Percentiles rank a stretch among this genome's conserved stretches.
phyloP scores from a whole-genome alignment of 2,329 filamentous ascomycete species.

The Stachybotrys echinatus region DNA sequence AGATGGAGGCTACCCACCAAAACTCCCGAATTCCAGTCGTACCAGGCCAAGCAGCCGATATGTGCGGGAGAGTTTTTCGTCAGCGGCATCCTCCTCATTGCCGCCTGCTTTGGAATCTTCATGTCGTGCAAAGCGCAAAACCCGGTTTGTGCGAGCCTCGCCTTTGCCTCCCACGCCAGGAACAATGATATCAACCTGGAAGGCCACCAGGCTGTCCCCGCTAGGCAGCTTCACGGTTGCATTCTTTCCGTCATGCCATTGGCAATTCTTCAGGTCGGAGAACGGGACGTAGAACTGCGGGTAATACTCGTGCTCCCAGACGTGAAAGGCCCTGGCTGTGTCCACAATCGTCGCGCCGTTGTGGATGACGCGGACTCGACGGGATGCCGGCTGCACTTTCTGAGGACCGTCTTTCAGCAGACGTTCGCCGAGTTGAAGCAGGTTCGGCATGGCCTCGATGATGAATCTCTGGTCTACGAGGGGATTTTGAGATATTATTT shows the following conservation, averaged over 20 bases:
- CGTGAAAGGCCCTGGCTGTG: slow-evolving; percentile 27
- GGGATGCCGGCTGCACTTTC: slow-evolving; percentile 13
- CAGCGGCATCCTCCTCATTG: no score
- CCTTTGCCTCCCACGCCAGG: slow-evolving; percentile 14
- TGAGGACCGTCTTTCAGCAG: slow-evolving; percentile 8
- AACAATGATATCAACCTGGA: slow-evolving; percentile 25
- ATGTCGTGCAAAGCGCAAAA: slow-evolving; percentile 30
- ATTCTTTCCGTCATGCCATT: slow-evolving; percentile 16
- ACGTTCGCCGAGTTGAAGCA: background rate
- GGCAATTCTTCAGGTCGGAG: slow-evolving; percentile 20
- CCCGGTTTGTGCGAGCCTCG: slow-evolving; percentile 23
- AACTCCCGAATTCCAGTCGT: slow-evolving; percentile 27
- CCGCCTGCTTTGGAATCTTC: background rate
- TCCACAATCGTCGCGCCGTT: slow-evolving; percentile 28
- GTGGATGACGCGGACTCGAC: slow-evolving; percentile 27
- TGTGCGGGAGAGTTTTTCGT: slow-evolving; percentile 19
- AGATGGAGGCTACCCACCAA: slow-evolving; percentile 17
- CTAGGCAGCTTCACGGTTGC: slow-evolving; percentile 10
- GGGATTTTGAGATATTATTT: no score
- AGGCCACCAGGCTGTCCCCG: slow-evolving; percentile 16
- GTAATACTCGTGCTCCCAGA: slow-evolving; percentile 44
- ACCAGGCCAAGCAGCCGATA: slow-evolving; percentile 25
- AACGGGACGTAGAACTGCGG: slow-evolving; percentile 38
- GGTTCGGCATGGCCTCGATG: background rate
- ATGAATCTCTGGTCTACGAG: no score